phyloP scores from a whole-genome alignment of 345 rosid species.

The Brassica carinata region DNA sequence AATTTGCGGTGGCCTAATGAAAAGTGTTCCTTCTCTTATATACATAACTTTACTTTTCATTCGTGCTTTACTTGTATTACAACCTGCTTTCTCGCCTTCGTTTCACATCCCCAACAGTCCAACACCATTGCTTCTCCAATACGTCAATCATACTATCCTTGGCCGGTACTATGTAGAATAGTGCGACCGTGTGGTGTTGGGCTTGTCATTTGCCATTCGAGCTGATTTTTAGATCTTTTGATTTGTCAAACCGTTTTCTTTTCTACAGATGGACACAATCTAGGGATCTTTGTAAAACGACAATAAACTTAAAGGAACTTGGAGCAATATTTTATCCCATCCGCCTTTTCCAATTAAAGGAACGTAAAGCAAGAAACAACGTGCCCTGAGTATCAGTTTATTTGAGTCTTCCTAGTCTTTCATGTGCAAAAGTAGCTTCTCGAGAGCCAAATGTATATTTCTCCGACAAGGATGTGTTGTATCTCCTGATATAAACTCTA shows the following conservation, averaged over 20 bases:
- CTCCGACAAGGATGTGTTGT: conserved; percentile 47
- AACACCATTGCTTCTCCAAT: neutral
- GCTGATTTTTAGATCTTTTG: too few relatives aligned
- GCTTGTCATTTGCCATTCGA: too few relatives aligned
- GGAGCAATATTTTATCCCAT: too few relatives aligned
- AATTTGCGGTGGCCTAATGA: neutral
- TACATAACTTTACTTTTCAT: neutral
- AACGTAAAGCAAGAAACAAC: too few relatives aligned
- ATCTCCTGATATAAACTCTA: conserved; percentile 68
- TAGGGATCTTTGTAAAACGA: too few relatives aligned
- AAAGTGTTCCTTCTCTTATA: neutral
- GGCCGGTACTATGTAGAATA: too few relatives aligned
- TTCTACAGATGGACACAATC: too few relatives aligned
- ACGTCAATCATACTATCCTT: neutral
- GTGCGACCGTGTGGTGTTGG: too few relatives aligned
- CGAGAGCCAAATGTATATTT: conserved; percentile 40
- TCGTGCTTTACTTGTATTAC: neutral
- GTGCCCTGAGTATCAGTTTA: too few relatives aligned
- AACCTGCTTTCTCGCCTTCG: neutral
- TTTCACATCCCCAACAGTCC: neutral
- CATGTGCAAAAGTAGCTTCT: conserved; percentile 53
- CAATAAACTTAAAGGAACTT: too few relatives aligned
- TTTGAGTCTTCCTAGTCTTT: conserved; percentile 17
- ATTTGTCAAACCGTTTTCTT: too few relatives aligned
- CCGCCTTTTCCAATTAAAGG: too few relatives aligned